Base-by-base conservation (phyloP, 768 basidiomycete species). In the Omphalotus guepiniiformis region DNA sequence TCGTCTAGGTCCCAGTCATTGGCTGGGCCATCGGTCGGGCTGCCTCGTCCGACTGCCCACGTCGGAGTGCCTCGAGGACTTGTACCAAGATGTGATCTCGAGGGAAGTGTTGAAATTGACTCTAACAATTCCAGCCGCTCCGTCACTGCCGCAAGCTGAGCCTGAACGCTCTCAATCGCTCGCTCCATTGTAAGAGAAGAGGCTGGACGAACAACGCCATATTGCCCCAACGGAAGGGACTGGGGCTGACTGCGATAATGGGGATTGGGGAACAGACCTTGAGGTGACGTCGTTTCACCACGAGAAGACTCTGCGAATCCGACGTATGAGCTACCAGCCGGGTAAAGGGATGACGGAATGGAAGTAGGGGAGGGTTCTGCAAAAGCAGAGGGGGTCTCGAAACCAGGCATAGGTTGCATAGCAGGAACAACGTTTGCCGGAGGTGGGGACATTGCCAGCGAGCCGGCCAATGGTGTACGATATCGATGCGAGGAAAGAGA, bases 111-210 rank as follows among this genome's bases (percentile, higher is more conserved):
- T 16, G 71, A 64, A 12, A 75, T 58, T 12, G 72, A 67, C 63
- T 84, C 83, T 7, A 86, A 65, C 12, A 74, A 71, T 56, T 93
- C 91, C n/a, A 93, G 66, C 23, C 92, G 82, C 62, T 93, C 90
- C 6, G 78, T 81, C 36, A 93, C 74, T 5, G 89, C 89, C 0
- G 88, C 88, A 16, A 93, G 66, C 52, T 91, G 86, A 0, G 82
- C 78, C 62, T 94, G 91, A 42, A 92, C 75, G 52, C 76, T 82
- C 63, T 93, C 88, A 16, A 93, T 69, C 0, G 87, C 87, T 38
- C 77, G 78, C 62, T 93, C 91, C 44, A 94, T 69, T 6, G 75
- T 69, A 29, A 74, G 63, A 16, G 71, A 65, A 6, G 82, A 78
- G 19, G 70, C 66, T 3, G 80, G 74, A 37, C 75, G 66, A 8